Percentiles rank a stretch among this genome's conserved stretches.
These are phyloP conservation scores for Marasmius sp. DNA, from an alignment of 1,284 basidiomycete genomes.

Conservation along the genomic window DNA sequence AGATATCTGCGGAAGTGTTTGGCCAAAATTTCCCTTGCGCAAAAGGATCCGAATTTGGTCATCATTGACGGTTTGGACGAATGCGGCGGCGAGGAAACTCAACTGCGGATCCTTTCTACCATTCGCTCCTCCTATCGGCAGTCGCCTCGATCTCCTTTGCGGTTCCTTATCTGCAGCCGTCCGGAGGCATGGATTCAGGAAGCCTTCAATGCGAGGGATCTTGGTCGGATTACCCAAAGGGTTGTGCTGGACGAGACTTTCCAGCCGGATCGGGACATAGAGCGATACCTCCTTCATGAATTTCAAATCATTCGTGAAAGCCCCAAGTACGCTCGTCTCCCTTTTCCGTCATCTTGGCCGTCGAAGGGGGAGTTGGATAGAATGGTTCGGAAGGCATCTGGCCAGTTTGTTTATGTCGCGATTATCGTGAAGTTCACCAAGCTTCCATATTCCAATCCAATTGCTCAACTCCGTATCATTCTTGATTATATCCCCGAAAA, in stretches of 20 bases:
- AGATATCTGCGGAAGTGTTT: too few relatives aligned
- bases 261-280: neutral
- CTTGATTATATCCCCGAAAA: constrained; percentile 3
- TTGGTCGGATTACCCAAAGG: neutral
- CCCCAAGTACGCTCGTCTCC: neutral
- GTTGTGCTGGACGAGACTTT: neutral
- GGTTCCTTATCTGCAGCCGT: constrained; percentile 24
- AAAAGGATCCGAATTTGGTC: too few relatives aligned
- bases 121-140: too few relatives aligned
- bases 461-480: constrained; percentile 21
- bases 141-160: constrained; percentile 20
- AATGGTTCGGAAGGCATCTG: constrained; percentile 21
- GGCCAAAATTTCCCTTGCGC: too few relatives aligned
- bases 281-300: neutral
- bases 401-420: constrained; percentile 24
- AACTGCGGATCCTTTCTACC: too few relatives aligned
- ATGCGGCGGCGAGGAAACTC: too few relatives aligned
- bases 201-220: constrained; percentile 1
- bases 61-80: too few relatives aligned
- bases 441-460: constrained; percentile 15
- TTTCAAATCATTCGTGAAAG: neutral
- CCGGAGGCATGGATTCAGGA: constrained; percentile 25
- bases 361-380: constrained; percentile 13
- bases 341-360: constrained; percentile 18
- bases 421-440: constrained; percentile 26